phyloP scores from a whole-genome alignment of 169 alveolate genomes.

The Babesia caballi region DNA sequence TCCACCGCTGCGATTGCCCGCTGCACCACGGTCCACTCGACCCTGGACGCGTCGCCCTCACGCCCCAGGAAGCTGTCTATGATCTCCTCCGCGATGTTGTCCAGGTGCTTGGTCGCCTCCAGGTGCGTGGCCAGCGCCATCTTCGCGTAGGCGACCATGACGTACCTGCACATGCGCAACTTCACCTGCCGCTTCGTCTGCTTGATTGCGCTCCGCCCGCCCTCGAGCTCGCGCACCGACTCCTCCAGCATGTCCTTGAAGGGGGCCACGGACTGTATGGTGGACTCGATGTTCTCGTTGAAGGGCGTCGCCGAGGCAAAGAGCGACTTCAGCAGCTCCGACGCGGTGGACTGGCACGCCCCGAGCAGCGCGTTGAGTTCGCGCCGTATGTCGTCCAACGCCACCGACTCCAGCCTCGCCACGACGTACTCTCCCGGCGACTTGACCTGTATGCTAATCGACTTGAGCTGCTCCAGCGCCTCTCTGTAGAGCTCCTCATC shows the following conservation, averaged over 20 bases:
- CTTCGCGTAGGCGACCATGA: constrained; percentile 35
- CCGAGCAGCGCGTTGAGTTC: constrained; percentile 55
- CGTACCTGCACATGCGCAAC: constrained; percentile 12
- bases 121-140: constrained; percentile 25
- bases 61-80: constrained; percentile 18
- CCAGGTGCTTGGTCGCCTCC: constrained; percentile 29
- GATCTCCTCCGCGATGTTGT: constrained; percentile 32
- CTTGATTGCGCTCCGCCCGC: neutral
- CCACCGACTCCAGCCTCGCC: constrained; percentile 48
- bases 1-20: neutral
- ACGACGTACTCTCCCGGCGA: constrained; percentile 58
- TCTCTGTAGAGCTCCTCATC: constrained; percentile 25
- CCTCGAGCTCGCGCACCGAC: constrained; percentile 21
- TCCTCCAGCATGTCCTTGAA: constrained; percentile 33
- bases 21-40: neutral
- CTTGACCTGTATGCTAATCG: constrained; percentile 28
- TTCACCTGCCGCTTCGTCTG: constrained; percentile 1
- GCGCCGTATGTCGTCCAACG: constrained; percentile 39
- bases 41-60: neutral
- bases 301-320: constrained; percentile 28
- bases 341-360: constrained; percentile 54
- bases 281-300: constrained; percentile 52
- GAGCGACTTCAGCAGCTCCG: constrained; percentile 42
- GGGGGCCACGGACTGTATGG: constrained; percentile 42
- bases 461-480: constrained; percentile 49